Evolutionary conservation across 257 asterid species (phyloP), one percentile per base, ranked within the genome.

Genomic region (Fraxinus cuspidata): DNA sequence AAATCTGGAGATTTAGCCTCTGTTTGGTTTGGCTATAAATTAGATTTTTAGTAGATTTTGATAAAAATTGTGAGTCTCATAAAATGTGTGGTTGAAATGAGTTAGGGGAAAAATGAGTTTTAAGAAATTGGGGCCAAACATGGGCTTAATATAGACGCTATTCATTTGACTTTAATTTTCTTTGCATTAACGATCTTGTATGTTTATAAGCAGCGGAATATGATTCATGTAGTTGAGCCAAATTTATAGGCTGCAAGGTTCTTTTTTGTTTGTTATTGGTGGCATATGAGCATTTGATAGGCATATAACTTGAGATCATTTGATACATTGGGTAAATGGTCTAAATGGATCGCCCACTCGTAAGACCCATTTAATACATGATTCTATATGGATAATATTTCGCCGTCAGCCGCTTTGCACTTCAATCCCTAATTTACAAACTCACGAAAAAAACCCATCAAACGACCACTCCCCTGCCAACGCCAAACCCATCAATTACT

Each of bases 131-230:
- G 12, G 16, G 49, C 49, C 49, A 42, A 42, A 42, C 18, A 42
- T 0, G 49, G 49, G 49, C 49, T 42, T 47, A 47, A 47, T 16
- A 3, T 12, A 11, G 4, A 63, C 7, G 10, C 2, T 7, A 10
- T 51, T 27, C 58, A 29, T 80, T 44, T 42, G 29, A 53, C 40
- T 69, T 38, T 47, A 25, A 69, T 77, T 71, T 53, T 40, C 38
- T 23, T 72, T 68, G 40, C 66, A 11, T 78, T 5, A 53, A 35
- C 32, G 3, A 18, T 31, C 7, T 40, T 35, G 12, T 37, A 56
- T 56, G 28, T n/a, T 56, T 19, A 5, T 19, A 19, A 18, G 65
- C 65, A 56, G 12, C 10, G 10, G 27, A n/a, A 7, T 4, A 56
- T n/a, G 12, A n/a, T 56, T 56, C 27, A 56, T 56, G 3, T 56